Conservation (phyloP, 164 flowering plant genomes). For the Stephania yunnanensis region DNA sequence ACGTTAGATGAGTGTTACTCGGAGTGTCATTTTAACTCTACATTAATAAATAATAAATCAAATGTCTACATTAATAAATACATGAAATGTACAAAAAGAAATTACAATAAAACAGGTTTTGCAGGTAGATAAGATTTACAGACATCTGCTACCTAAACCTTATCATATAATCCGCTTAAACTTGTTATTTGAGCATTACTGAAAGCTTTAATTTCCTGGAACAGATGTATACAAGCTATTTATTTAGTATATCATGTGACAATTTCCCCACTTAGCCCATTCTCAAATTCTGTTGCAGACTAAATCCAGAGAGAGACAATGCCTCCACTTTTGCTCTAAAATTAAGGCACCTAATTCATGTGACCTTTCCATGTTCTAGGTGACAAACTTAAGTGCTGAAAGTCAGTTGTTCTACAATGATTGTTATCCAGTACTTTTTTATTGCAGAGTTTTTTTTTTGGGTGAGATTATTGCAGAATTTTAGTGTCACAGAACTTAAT, state of each 20-base stretch:
- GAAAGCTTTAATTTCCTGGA: neutral
- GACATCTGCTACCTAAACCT: no score
- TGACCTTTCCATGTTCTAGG: neutral
- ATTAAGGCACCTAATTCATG: neutral
- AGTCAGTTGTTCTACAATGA: neutral
- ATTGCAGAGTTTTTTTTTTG: no score
- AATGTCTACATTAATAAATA: no score
- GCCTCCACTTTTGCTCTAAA: neutral
- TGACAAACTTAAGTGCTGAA: neutral
- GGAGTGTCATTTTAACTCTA: no score
- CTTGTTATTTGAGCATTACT: neutral
- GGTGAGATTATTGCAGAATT: no score
- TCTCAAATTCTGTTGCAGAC: neutral
- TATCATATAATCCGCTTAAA: no score
- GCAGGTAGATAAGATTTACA: no score
- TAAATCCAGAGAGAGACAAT: neutral
- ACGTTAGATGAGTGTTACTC: no score
- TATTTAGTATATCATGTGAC: neutral
- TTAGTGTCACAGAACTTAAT: neutral
- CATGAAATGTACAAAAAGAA: no score
- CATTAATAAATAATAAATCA: no score
- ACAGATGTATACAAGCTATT: neutral
- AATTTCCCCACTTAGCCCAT: neutral
- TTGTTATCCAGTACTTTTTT: neutral
- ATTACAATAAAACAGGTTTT: no score